These are phyloP conservation scores for Triticum urartu DNA, from an alignment of 176 grass and related monocot species.

Conservation along the genomic window DNA sequence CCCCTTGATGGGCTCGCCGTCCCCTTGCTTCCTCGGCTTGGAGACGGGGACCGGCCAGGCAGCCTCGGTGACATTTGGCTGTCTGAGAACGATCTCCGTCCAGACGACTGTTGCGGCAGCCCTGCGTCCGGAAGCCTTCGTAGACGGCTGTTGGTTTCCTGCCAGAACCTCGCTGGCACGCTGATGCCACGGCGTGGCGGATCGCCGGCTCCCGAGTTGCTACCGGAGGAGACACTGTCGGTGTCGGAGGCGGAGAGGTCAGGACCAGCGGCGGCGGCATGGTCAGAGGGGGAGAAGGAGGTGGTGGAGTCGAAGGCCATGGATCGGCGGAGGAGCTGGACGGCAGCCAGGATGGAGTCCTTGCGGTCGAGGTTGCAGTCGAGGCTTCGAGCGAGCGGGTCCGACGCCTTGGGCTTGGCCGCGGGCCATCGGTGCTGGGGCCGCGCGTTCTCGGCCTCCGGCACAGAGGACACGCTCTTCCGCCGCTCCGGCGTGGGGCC, in stretches of 20 bases:
- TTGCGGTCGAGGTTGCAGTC: slow-evolving; percentile 80
- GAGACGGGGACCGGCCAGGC: slow-evolving; percentile 46
- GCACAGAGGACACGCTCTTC: slow-evolving; percentile 51
- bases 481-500: slow-evolving; percentile 75
- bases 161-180: slow-evolving; percentile 91
- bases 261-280: slow-evolving; percentile 42
- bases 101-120: slow-evolving; percentile 37
- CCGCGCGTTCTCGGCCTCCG: slow-evolving; percentile 66
- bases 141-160: slow-evolving; percentile 82
- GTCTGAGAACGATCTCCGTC: slow-evolving; percentile 54
- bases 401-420: slow-evolving; percentile 54
- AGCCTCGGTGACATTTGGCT: slow-evolving; percentile 57
- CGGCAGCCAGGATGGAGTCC: slow-evolving; percentile 82
- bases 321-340: slow-evolving; percentile 72
- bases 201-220: slow-evolving; percentile 78
- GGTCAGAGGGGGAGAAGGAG: slow-evolving; percentile 38
- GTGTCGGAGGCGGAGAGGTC: slow-evolving; percentile 85
- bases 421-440: slow-evolving; percentile 67
- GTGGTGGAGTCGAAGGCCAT: slow-evolving; percentile 72
- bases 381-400: slow-evolving; percentile 78
- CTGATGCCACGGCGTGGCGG: slow-evolving; percentile 68
- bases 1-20: slow-evolving; percentile 54
- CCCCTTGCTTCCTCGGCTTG: slow-evolving; percentile 54
- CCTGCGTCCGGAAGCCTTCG: slow-evolving; percentile 66
- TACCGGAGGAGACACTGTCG: slow-evolving; percentile 86